phyloP scores from a whole-genome alignment of 345 rosid species.

The Eucalyptus camaldulensis region DNA sequence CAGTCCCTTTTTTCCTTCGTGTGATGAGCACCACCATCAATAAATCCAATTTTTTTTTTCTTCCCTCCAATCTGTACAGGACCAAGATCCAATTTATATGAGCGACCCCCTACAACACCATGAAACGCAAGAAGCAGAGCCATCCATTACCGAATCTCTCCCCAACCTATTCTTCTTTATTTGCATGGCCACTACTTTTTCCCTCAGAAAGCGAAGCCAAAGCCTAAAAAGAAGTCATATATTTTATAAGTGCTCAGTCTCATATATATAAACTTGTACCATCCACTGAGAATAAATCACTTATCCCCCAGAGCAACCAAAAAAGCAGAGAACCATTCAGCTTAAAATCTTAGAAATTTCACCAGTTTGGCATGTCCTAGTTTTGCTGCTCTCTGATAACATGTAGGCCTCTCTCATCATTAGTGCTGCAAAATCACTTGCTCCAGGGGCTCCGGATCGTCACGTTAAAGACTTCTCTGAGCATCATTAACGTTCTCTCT shows the following conservation, averaged over 20 bases:
- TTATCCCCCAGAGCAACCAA: background rate
- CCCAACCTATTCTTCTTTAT: background rate
- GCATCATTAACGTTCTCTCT: background rate
- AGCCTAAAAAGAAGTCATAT: background rate
- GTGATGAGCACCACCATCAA: background rate
- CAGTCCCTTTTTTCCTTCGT: background rate
- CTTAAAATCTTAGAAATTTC: background rate
- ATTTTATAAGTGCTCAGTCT: background rate
- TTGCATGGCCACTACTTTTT: background rate
- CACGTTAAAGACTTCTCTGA: background rate
- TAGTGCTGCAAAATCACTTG: slow-evolving; percentile 2
- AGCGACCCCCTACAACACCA: background rate
- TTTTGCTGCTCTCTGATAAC: slow-evolving; percentile 3
- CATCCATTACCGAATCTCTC: slow-evolving; percentile 1
- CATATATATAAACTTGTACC: background rate
- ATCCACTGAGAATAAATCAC: background rate
- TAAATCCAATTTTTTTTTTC: background rate
- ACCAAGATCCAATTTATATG: background rate
- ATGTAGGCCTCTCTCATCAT: slow-evolving; percentile 4
- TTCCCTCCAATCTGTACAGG: background rate
- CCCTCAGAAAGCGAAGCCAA: background rate
- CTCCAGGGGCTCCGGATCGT: background rate
- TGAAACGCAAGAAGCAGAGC: background rate
- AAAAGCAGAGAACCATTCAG: background rate
- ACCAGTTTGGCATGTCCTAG: background rate